Evolutionary conservation across 306 rosid genomes (phyloP).

Genomic region (Chamaecrista fasciculata): DNA sequence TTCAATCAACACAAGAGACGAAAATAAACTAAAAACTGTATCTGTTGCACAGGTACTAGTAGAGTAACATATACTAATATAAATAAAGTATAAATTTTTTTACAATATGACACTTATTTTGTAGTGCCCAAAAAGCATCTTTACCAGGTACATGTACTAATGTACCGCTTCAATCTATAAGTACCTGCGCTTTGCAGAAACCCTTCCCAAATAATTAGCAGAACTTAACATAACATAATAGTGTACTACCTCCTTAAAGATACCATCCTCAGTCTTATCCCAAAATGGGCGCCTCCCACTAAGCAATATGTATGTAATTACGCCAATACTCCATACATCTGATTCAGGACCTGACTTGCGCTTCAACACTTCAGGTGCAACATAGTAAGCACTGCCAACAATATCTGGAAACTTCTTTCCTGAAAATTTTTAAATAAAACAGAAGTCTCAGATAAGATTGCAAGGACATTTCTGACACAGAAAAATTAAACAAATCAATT

Average conservation of each 20-base stretch:
- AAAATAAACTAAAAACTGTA: neutral
- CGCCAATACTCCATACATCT: constrained; percentile 99
- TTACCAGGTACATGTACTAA: no score
- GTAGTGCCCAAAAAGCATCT: no score
- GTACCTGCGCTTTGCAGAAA: no score
- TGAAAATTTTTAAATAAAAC: constrained; percentile 39
- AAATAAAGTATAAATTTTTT: no score
- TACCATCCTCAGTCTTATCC: constrained; percentile 99
- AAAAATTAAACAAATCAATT: constrained; percentile 23
- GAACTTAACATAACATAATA: constrained; percentile 22
- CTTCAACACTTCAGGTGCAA: constrained; percentile 97
- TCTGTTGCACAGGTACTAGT: no score
- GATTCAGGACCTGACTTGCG: constrained; percentile 99
- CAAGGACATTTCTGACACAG: constrained; percentile 22
- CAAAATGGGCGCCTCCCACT: constrained; percentile 99
- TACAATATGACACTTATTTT: no score
- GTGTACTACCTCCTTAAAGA: constrained; percentile 90
- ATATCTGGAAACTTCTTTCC: constrained; percentile 87
- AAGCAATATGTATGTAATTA: constrained; percentile 94
- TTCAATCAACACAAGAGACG: neutral
- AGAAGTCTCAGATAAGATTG: constrained; percentile 24
- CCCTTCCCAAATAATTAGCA: constrained; percentile 15
- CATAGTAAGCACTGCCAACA: constrained; percentile 98
- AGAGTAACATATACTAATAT: no score
- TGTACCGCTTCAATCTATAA: no score